A percentile compares a stretch with the other conserved stretches of the same genome.
Evolutionary conservation across 78 protist genomes (phyloP).

Genomic region (Protostelium mycophagum): DNA sequence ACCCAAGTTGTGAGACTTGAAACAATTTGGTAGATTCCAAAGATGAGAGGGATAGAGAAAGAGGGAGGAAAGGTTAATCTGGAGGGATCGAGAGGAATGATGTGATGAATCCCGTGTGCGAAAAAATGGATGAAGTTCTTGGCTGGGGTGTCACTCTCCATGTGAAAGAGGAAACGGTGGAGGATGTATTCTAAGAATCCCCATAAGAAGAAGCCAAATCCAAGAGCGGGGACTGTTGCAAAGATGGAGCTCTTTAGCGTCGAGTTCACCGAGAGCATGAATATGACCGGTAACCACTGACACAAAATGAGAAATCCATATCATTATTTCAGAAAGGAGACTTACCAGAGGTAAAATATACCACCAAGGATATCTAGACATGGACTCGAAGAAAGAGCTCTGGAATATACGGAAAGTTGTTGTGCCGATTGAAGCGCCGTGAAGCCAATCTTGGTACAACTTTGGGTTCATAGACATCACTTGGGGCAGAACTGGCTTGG

Average conservation of each 20-base stretch:
- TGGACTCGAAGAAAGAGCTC: slow-evolving; percentile 29
- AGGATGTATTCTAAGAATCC: slow-evolving; percentile 60
- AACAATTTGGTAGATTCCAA: background rate
- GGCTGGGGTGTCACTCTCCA: slow-evolving; percentile 33
- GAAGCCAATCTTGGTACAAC: slow-evolving; percentile 46
- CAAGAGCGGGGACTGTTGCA: slow-evolving; percentile 15
- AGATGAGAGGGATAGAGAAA: slow-evolving; percentile 15
- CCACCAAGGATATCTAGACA: slow-evolving; percentile 70
- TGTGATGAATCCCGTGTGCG: slow-evolving; percentile 83
- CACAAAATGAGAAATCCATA: background rate
- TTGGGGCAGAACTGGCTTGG: slow-evolving; percentile 62
- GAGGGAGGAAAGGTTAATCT: slow-evolving; percentile 70
- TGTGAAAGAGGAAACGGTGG: slow-evolving; percentile 69
- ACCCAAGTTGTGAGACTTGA: background rate
- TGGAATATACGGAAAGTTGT: slow-evolving; percentile 41
- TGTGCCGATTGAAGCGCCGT: slow-evolving; percentile 41
- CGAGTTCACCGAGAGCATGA: slow-evolving; percentile 18
- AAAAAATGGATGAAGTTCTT: slow-evolving; percentile 76
- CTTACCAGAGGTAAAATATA: slow-evolving; percentile 46
- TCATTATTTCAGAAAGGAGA: background rate
- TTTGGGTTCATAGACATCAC: slow-evolving; percentile 21
- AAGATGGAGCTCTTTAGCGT: slow-evolving; percentile 23
- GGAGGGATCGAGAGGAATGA: slow-evolving; percentile 71
- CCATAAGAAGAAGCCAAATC: slow-evolving; percentile 61
- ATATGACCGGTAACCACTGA: slow-evolving; percentile 50